Conservation (phyloP, 306 rosid genomes). For the Trifolium dubium region DNA sequence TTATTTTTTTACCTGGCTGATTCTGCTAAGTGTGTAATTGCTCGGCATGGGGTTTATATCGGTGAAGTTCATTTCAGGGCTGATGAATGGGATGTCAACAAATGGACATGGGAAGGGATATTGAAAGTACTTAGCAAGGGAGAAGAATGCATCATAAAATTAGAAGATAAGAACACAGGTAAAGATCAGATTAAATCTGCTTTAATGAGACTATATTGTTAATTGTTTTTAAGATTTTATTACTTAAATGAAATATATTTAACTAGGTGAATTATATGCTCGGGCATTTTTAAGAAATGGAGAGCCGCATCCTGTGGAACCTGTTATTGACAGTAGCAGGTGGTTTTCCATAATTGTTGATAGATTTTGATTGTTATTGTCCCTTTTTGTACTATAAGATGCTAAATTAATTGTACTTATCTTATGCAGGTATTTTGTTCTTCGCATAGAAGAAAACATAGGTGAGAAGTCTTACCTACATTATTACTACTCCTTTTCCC, state of each 20-base stretch:
- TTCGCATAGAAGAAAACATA: slow-evolving; percentile 93
- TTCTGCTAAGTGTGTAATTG: too few relatives aligned
- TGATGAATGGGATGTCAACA: slow-evolving; percentile 99
- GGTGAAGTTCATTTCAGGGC: slow-evolving; percentile 75
- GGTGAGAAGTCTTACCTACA: slow-evolving; percentile 59
- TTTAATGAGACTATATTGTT: slow-evolving; percentile 20
- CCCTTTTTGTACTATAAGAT: slow-evolving; percentile 26
- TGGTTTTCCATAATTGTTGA: slow-evolving; percentile 43
- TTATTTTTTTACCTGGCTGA: too few relatives aligned
- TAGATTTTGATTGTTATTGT: slow-evolving; percentile 35
- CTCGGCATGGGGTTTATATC: slow-evolving; percentile 40
- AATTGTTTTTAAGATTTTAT: not conserved
- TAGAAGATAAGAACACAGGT: slow-evolving; percentile 92
- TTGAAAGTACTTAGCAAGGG: slow-evolving; percentile 87
- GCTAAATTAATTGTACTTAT: slow-evolving; percentile 32
- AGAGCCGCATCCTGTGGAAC: slow-evolving; percentile 93
- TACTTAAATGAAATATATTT: slow-evolving; percentile 32
- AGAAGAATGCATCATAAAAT: slow-evolving; percentile 89
- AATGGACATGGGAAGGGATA: slow-evolving; percentile 95
- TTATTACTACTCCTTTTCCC: slow-evolving; percentile 23
- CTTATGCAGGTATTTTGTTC: slow-evolving; percentile 89
- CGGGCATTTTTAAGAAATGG: slow-evolving; percentile 94
- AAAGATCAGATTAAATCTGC: slow-evolving; percentile 47
- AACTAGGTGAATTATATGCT: slow-evolving; percentile 93
- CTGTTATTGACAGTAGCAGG: slow-evolving; percentile 99